Evolutionary conservation across 139 green algal species (phyloP), one percentile per base, ranked within the genome.

Genomic region (Yamagishiella unicocca): DNA sequence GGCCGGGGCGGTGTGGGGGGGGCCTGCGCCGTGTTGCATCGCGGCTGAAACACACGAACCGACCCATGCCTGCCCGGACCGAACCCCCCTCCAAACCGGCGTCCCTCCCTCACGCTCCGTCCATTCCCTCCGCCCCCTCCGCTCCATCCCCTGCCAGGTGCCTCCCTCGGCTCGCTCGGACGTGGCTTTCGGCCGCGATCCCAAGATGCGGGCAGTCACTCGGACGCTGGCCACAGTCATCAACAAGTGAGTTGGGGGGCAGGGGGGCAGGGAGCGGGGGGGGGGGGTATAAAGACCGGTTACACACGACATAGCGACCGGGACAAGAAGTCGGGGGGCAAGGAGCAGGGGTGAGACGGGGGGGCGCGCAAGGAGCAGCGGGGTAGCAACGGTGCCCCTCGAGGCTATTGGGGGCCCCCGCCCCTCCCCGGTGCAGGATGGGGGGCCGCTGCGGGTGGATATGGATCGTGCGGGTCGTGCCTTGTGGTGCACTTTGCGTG

Each of bases 171-270:
- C 77, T 31, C 66, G 86, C 62, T 82, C 93, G 4, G 87, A 92
- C 0, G 87, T 97, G 1, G 89, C 83, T 1, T 98, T 98, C 88
- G 97, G 96, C 0, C 89, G 94, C 68, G 92, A 96, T 73, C 64
- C 68, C 43, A 97, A 96, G 81, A 93, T 95, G 37, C 85, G 92
- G 7, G 90, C 92, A 45, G 96, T 96, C 35, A 93, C 96, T 19
- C 90, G 95, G 70, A 91, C 96, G 2, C 90, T 97, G 27, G 98
- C 99, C 54, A 67, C 68, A 19, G 89, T 99, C 12, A 95, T 96
- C 27, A 96, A 96, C 72, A 89, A 92, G 94, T 96, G 85, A 64
- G 85, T 12, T n/a, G n/a, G n/a, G n/a, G n/a, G 50, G 50, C 12
- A 17, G 50, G 50, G 50, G 17, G 50, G 50, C 14, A 58, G 50